phyloP scores from a whole-genome alignment of 106 monocot species.

The Agapanthus africanus region DNA sequence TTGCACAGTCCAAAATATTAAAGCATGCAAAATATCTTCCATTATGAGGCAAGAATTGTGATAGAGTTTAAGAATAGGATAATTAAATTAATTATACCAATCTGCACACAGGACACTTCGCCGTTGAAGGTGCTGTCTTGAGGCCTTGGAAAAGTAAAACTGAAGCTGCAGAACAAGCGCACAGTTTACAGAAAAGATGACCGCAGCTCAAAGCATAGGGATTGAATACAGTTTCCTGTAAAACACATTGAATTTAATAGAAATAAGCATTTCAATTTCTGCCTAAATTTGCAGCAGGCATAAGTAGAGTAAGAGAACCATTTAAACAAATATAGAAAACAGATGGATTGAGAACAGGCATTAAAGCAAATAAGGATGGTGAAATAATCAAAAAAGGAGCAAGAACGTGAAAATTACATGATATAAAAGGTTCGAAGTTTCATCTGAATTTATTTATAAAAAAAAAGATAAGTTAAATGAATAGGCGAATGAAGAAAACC shows the following conservation, averaged over 20 bases:
- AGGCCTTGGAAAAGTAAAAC: slow-evolving; percentile 50
- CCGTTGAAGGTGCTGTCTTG: slow-evolving; percentile 39
- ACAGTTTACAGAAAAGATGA: slow-evolving; percentile 74
- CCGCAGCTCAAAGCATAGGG: slow-evolving; percentile 78
- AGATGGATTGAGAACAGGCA: no score
- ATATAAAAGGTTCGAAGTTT: no score
- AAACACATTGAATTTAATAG: slow-evolving; percentile 8
- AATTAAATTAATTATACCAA: slow-evolving; percentile 21
- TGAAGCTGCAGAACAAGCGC: slow-evolving; percentile 73
- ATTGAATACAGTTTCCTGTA: slow-evolving; percentile 66
- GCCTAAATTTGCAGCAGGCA: not conserved
- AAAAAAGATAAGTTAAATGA: no score
- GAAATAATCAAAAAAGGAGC: no score
- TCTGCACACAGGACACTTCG: slow-evolving; percentile 82
- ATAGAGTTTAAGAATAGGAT: not conserved
- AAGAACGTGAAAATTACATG: no score
- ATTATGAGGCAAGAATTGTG: not conserved
- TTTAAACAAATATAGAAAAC: no score
- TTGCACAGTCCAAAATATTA: no score
- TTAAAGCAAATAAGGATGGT: no score
- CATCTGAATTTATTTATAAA: not conserved
- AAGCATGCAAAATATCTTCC: no score
- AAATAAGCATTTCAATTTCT: no score
- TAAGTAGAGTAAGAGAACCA: no score
- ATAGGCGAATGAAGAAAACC: no score